Conservation (phyloP, 108 stramenopile species). For the Aurantiochytrium sp. region DNA sequence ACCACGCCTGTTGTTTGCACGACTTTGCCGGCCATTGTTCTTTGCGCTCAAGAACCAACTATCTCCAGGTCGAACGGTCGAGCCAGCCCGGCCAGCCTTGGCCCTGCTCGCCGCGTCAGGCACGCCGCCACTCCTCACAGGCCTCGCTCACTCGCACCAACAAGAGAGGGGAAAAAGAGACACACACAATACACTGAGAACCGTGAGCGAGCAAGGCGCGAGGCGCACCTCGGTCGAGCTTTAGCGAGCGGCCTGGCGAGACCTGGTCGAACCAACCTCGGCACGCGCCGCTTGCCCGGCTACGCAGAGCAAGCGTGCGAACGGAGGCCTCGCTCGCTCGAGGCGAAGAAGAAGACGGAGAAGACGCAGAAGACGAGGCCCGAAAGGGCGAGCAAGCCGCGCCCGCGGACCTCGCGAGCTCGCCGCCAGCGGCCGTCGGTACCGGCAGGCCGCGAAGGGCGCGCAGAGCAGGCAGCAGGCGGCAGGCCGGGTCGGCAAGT, state of each 20-base stretch:
- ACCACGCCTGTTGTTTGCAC: background rate
- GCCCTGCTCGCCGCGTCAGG: background rate
- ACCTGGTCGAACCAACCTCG: background rate
- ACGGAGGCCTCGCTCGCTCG: background rate
- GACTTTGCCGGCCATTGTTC: background rate
- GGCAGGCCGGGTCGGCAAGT: no score
- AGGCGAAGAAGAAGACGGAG: background rate
- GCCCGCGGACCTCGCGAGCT: no score
- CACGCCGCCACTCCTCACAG: no score
- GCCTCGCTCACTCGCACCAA: background rate
- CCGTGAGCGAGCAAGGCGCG: no score
- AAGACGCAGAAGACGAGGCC: no score
- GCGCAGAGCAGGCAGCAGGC: no score
- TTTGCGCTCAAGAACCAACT: background rate
- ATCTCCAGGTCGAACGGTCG: background rate
- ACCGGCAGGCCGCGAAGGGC: no score
- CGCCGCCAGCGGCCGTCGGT: no score
- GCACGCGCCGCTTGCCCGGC: background rate
- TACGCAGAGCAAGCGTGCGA: background rate
- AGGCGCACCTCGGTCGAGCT: background rate
- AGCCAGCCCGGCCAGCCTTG: background rate
- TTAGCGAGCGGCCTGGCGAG: background rate
- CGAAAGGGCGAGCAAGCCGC: no score
- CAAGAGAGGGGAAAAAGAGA: background rate
- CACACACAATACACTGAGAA: background rate